Evolutionary conservation across 345 rosid species (phyloP), one percentile per base, ranked within the genome.

Genomic region (Eucalyptus rudis): DNA sequence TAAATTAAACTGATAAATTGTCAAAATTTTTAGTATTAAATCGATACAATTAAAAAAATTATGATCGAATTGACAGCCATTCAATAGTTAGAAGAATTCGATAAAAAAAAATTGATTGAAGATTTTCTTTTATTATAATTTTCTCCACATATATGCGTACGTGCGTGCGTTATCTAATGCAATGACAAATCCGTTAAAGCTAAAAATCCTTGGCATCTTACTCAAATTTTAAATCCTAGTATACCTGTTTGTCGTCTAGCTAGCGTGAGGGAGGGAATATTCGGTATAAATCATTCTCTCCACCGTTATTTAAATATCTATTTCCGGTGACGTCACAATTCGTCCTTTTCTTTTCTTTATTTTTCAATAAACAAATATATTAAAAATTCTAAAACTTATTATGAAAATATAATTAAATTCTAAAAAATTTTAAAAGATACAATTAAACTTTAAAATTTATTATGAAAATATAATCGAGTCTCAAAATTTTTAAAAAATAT

Each of bases 381-480:
- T 52, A 0, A 0, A 52, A 20, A 52, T 52, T 52, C 2, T 52
- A 7, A 52, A 52, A 52, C 0, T 3, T 17, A 19, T 19, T 0
- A 52, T 0, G 0, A 19, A 52, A 19, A 19, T 52, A 52, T 52
- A 52, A 52, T 52, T 3, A 1, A 51, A 0, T 51, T 17, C 0
- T 16, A n/a, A 51, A 51, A 51, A 17, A 1, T 17, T 52, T 17
- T 0, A 49, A 12, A 49, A 51, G 0, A 16, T 2, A 6, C 0
- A 51, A 16, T 51, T 1, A 51, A 51, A 0, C 17, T 0, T 0
- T 51, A 1, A 51, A 6, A 2, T 3, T 51, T 51, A 15, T 2
- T 0, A 15, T 14, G 1, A 50, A 0, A 2, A 2, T 15, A 6
- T 0, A 15, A 50, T 15, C 19, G 0, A 1, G 0, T 50, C 0